Evolutionary conservation across 768 basidiomycete genomes (phyloP).

Genomic region (Galerina sulciceps): DNA sequence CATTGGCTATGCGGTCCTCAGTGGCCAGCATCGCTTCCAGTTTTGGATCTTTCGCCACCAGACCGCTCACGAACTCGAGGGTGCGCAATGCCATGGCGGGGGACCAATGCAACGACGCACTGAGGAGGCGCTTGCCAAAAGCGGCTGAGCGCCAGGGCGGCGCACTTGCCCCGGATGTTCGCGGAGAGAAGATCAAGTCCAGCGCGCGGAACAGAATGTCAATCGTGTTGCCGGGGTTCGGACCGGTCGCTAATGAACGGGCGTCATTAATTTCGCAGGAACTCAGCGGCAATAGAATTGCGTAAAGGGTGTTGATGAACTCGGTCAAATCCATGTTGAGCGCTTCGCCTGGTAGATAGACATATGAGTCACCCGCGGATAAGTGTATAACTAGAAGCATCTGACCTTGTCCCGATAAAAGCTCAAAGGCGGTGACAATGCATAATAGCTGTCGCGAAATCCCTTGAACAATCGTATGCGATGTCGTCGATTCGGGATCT

Average conservation of each 20-base stretch:
- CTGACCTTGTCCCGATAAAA: conserved; percentile 93
- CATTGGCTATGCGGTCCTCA: conserved; percentile 84
- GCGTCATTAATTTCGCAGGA: conserved; percentile 62
- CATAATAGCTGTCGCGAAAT: conserved; percentile 74
- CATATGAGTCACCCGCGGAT: conserved; percentile 6
- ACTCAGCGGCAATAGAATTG: conserved; percentile 77
- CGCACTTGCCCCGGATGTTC: conserved; percentile 53
- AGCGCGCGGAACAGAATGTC: conserved; percentile 90
- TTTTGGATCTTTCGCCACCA: conserved; percentile 79
- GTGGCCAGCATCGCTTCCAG: conserved; percentile 86
- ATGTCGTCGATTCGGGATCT: conserved; percentile 20
- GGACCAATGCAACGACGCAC: conserved; percentile 82
- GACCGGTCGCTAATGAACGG: conserved; percentile 18
- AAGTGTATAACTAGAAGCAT: conserved; percentile 10
- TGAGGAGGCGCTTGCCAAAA: conserved; percentile 91
- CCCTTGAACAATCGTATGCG: conserved; percentile 28
- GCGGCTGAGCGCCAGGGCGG: conserved; percentile 84
- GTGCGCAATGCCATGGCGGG: conserved; percentile 64
- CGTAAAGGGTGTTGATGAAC: conserved; percentile 85
- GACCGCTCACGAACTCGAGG: conserved; percentile 71
- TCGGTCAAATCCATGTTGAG: conserved; percentile 93
- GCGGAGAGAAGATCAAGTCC: conserved; percentile 79
- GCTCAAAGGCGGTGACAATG: conserved; percentile 96
- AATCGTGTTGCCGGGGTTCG: conserved; percentile 24
- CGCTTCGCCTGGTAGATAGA: conserved; percentile 75